A percentile compares a stretch with the other conserved stretches of the same genome.
Evolutionary conservation across 345 rosid species (phyloP).

Genomic region (Euclidium syriacum): DNA sequence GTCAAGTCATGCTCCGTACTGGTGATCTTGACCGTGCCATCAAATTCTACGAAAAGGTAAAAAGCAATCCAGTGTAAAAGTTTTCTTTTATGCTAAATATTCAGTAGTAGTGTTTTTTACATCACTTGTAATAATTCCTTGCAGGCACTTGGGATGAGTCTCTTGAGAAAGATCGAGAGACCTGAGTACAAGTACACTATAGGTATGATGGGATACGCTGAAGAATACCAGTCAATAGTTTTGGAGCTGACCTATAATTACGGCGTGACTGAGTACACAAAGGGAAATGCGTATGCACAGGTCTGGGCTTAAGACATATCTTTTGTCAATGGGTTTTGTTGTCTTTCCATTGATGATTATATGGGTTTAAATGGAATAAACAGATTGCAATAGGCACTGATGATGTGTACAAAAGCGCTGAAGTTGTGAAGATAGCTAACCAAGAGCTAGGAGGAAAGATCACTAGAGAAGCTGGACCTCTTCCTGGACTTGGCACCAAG

Average conservation of each 20-base stretch:
- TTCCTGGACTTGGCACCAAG: conserved; percentile 88
- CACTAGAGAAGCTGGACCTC: conserved; percentile 77
- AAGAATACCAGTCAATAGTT: conserved; percentile 71
- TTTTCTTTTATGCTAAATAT: neutral
- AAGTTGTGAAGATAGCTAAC: conserved; percentile 58
- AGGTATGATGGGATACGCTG: conserved; percentile 91
- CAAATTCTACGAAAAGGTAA: conserved; percentile 92
- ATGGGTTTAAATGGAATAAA: conserved; percentile 5
- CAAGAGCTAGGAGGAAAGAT: conserved; percentile 94
- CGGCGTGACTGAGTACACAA: conserved; percentile 85
- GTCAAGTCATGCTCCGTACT: conserved; percentile 95
- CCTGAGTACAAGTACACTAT: conserved; percentile 83
- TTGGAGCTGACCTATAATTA: conserved; percentile 81
- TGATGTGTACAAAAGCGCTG: conserved; percentile 95
- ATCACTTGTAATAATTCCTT: neutral
- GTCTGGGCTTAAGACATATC: conserved; percentile 23
- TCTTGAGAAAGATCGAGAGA: conserved; percentile 58
- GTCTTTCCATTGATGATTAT: neutral
- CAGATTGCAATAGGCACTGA: conserved; percentile 81
- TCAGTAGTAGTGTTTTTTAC: neutral
- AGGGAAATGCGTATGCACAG: conserved; percentile 94
- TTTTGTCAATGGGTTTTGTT: neutral
- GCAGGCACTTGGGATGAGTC: conserved; percentile 89
- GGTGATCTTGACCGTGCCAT: conserved; percentile 81
- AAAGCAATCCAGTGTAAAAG: conserved; percentile 41